Conservation (phyloP, 2,329 filamentous ascomycete species). For the Penicillium oxalicum region DNA sequence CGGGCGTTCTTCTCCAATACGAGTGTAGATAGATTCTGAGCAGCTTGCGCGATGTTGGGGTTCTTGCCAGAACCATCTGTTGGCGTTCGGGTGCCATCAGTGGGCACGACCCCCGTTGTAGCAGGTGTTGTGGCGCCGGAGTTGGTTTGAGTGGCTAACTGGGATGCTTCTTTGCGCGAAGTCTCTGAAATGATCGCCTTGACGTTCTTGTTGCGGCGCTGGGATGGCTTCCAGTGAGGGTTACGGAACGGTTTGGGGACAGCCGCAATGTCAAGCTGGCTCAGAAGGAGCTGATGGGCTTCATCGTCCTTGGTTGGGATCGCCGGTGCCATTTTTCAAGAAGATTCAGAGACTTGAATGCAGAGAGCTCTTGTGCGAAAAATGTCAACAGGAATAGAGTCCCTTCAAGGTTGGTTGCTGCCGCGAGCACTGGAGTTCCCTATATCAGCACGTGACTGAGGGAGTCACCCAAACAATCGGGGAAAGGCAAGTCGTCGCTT, state of each 20-base stretch:
- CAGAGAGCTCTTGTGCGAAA: not conserved
- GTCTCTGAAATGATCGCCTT: slow-evolving; percentile 93
- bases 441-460: slow-evolving; percentile 12
- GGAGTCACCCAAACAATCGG: slow-evolving; percentile 14
- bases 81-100: slow-evolving; percentile 41
- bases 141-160: slow-evolving; percentile 74
- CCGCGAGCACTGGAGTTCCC: not conserved
- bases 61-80: slow-evolving; percentile 39
- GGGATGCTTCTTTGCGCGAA: slow-evolving; percentile 80
- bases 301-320: slow-evolving; percentile 65
- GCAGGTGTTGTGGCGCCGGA: slow-evolving; percentile 70
- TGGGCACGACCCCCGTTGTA: slow-evolving; percentile 26
- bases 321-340: slow-evolving; percentile 49
- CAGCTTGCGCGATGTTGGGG: slow-evolving; percentile 79
- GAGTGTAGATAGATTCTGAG: slow-evolving; percentile 76
- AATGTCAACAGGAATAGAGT: not conserved
- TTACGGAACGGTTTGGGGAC: slow-evolving; percentile 88
- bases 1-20: slow-evolving; percentile 73
- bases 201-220: slow-evolving; percentile 97
- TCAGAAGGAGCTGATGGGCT: slow-evolving; percentile 78
- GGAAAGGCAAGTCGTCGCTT: not conserved
- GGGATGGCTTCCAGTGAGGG: slow-evolving; percentile 80
- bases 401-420: not conserved
- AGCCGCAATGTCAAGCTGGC: slow-evolving; percentile 83
- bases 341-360: not conserved